A percentile compares a stretch with the other conserved stretches of the same genome.
Conservation (phyloP, 345 rosid genomes). For the Alliaria petiolata region DNA sequence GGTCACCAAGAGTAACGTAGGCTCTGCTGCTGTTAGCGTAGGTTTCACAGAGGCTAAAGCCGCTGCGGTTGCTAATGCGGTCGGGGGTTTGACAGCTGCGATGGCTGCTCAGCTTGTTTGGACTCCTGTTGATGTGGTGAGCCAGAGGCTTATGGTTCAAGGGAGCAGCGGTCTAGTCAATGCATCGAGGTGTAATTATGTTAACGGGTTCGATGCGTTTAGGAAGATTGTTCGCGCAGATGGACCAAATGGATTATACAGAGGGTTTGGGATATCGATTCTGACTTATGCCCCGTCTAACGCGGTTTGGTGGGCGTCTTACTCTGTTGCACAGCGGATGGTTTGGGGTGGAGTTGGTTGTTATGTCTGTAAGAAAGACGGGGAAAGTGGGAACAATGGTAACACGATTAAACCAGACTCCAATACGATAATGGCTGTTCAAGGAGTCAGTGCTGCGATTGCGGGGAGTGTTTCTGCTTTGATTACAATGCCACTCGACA, state of each 20-base stretch:
- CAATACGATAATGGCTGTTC: constrained; percentile 77
- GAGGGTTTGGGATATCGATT: constrained; percentile 94
- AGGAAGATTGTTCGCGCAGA: constrained; percentile 63
- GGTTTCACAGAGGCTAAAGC: constrained; percentile 74
- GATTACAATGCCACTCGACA: constrained; percentile 92
- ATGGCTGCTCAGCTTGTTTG: constrained; percentile 93
- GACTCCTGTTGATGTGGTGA: constrained; percentile 96
- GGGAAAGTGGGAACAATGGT: constrained; percentile 18
- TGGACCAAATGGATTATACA: constrained; percentile 77
- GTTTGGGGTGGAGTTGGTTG: constrained; percentile 56
- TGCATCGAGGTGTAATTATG: constrained; percentile 53
- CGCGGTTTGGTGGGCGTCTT: constrained; percentile 96
- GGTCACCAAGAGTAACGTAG: constrained; percentile 81
- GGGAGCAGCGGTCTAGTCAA: constrained; percentile 39
- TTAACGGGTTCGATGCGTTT: constrained; percentile 81
- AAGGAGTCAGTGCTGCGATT: constrained; percentile 91
- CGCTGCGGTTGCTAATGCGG: constrained; percentile 64
- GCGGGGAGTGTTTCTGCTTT: constrained; percentile 93
- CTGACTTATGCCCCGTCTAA: constrained; percentile 94
- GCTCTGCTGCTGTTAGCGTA: constrained; percentile 57
- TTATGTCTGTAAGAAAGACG: constrained; percentile 46
- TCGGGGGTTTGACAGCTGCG: constrained; percentile 83
- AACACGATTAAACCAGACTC: constrained; percentile 65
- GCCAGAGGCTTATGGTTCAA: constrained; percentile 90
- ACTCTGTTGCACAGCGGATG: constrained; percentile 70